Percentiles rank a stretch among this genome's conserved stretches.
These are phyloP conservation scores for Aaosphaeria pasadenensis DNA, from an alignment of 2,329 filamentous ascomycete genomes.

Conservation along the genomic window DNA sequence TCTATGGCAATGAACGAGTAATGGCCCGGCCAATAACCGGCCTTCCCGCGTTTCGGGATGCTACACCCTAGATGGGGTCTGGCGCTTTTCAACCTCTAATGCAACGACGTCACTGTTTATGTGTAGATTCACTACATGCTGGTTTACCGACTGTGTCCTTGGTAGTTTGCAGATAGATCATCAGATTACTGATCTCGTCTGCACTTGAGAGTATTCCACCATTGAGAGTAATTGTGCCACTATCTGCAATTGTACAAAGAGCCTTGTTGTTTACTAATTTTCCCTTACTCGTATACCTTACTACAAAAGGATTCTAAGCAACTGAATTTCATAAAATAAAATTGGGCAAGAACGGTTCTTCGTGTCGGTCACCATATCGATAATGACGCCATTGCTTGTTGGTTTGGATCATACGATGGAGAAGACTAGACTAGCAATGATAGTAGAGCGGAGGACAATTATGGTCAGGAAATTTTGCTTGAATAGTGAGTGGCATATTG, in stretches of 20 bases:
- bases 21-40: no score
- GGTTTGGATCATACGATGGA: conserved; percentile 72
- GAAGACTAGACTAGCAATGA: conserved; percentile 72
- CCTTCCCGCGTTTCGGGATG: no score
- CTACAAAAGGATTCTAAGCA: background rate
- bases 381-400: conserved; percentile 64
- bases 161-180: no score
- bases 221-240: background rate
- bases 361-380: conserved; percentile 65
- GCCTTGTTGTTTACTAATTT: background rate
- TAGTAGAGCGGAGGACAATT: conserved; percentile 49
- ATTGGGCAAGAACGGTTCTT: conserved; percentile 52
- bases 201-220: background rate
- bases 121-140: no score
- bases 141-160: no score
- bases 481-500: no score
- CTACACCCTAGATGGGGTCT: no score
- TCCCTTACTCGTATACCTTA: background rate
- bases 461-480: background rate
- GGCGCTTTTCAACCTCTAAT: no score
- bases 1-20: no score
- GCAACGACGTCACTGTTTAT: no score
- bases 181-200: no score
- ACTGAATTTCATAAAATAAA: background rate
- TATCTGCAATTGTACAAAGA: background rate